phyloP scores from a whole-genome alignment of 2,329 filamentous ascomycete species.

The Colletotrichum theobromicola region DNA sequence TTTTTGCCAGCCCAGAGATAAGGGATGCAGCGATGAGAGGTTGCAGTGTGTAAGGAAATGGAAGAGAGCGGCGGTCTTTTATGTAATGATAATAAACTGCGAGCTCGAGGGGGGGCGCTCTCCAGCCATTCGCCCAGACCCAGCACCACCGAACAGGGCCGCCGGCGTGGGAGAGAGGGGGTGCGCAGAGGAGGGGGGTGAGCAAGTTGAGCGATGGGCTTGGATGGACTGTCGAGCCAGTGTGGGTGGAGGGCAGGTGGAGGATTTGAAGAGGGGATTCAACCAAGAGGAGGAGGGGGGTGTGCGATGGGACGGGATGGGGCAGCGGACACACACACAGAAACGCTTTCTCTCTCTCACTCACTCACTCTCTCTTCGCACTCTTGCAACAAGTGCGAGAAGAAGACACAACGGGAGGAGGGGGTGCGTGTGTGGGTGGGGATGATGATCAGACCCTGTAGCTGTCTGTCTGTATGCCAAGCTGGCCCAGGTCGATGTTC shows the following conservation, averaged over 20 bases:
- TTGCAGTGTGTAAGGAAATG: slow-evolving; percentile 26
- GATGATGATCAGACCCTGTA: not conserved
- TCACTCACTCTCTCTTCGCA: not conserved
- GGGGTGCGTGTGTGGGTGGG: not conserved
- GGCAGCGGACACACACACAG: not conserved
- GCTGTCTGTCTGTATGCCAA: not conserved
- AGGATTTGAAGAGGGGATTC: slow-evolving; percentile 1
- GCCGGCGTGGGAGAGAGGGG: slow-evolving; percentile 18
- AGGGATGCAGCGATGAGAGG: slow-evolving; percentile 26
- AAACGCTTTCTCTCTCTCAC: not conserved
- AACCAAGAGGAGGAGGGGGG: not conserved
- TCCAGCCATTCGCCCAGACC: slow-evolving; percentile 20
- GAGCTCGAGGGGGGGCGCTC: slow-evolving; percentile 16
- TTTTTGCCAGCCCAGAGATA: slow-evolving; percentile 25
- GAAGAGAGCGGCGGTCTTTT: slow-evolving; percentile 24
- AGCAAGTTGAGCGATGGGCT: not conserved
- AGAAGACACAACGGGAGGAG: not conserved
- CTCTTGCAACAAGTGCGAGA: not conserved
- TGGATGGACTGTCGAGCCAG: not conserved
- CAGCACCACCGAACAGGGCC: slow-evolving; percentile 20
- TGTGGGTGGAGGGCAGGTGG: not conserved
- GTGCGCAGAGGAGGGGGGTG: not conserved
- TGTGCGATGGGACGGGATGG: not conserved
- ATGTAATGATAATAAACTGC: slow-evolving; percentile 26
- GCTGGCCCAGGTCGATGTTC: slow-evolving; percentile 11